A percentile compares a stretch with the other conserved stretches of the same genome.
phyloP scores from a whole-genome alignment of 2,329 filamentous ascomycete genomes.

The Cladosporium cucumerinum region DNA sequence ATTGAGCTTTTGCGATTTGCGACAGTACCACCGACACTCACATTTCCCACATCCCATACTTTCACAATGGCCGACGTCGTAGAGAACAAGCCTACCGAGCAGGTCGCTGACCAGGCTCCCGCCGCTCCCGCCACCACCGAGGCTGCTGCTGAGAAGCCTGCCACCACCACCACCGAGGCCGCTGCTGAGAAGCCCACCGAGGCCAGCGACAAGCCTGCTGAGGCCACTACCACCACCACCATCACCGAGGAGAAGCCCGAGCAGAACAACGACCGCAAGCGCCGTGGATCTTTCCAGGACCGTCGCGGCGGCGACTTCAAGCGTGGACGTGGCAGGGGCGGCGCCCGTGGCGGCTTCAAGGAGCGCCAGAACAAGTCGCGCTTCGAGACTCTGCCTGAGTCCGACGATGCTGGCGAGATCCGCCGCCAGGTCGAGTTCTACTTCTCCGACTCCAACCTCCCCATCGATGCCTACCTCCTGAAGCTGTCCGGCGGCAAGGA shows the following conservation, averaged over 20 bases:
- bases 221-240: slow-evolving; percentile 18
- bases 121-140: slow-evolving; percentile 19
- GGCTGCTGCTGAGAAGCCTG: slow-evolving; percentile 19
- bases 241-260: slow-evolving; percentile 24
- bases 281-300: slow-evolving; percentile 18
- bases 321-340: slow-evolving; percentile 12
- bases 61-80: slow-evolving; percentile 18
- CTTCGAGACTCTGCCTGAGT: slow-evolving; percentile 57
- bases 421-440: slow-evolving; percentile 95
- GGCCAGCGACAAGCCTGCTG: slow-evolving; percentile 17
- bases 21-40: neutral
- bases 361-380: slow-evolving; percentile 22
- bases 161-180: slow-evolving; percentile 19
- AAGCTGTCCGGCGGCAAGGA: slow-evolving; percentile 70
- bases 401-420: slow-evolving; percentile 75
- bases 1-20: slow-evolving; percentile 1
- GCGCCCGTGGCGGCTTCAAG: slow-evolving; percentile 8
- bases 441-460: slow-evolving; percentile 88
- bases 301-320: slow-evolving; percentile 14
- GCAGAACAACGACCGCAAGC: slow-evolving; percentile 19
- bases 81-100: slow-evolving; percentile 18
- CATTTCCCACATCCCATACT: neutral
- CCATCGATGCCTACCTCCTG: slow-evolving; percentile 84
- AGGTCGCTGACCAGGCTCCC: slow-evolving; percentile 17
- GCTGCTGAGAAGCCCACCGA: slow-evolving; percentile 19